phyloP scores from a whole-genome alignment of 139 green algal genomes.

The Chlamydomonas sp. region DNA sequence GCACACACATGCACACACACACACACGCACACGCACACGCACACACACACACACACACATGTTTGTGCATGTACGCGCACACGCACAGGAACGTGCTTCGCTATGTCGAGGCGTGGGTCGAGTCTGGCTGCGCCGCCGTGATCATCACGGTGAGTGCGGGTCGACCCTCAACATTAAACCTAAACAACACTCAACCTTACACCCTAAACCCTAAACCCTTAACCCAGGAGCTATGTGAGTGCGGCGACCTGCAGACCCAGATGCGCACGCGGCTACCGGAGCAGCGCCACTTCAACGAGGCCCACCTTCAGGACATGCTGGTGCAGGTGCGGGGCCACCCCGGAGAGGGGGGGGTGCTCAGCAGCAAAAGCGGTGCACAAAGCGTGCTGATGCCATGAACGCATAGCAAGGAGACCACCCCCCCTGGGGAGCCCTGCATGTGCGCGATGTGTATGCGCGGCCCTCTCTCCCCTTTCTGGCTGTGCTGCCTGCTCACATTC shows the following conservation, averaged over 20 bases:
- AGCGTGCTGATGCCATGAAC: too few species aligned
- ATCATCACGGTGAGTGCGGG: not conserved
- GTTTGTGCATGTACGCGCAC: not conserved
- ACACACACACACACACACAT: too few species aligned
- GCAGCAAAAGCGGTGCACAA: too few species aligned
- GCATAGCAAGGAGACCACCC: too few species aligned
- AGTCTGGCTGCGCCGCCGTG: not conserved
- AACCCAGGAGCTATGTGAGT: constrained; percentile 27
- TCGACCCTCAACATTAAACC: not conserved
- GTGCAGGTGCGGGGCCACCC: constrained; percentile 27
- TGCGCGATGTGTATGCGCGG: too few species aligned
- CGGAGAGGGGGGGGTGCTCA: too few species aligned
- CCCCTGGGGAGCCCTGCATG: too few species aligned
- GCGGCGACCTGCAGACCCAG: constrained; percentile 27
- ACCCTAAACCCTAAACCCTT: not conserved
- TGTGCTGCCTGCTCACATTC: too few species aligned
- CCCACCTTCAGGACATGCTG: constrained; percentile 30
- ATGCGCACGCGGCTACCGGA: constrained; percentile 11
- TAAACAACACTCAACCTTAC: not conserved
- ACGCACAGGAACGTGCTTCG: constrained; percentile 1
- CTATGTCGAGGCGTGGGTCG: constrained; percentile 4
- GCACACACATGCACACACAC: too few species aligned
- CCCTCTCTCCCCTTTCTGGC: too few species aligned
- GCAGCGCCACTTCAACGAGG: constrained; percentile 21
- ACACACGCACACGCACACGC: not conserved